These are phyloP conservation scores for Trifolium pratense DNA, from an alignment of 306 rosid species.

Conservation along the genomic window DNA sequence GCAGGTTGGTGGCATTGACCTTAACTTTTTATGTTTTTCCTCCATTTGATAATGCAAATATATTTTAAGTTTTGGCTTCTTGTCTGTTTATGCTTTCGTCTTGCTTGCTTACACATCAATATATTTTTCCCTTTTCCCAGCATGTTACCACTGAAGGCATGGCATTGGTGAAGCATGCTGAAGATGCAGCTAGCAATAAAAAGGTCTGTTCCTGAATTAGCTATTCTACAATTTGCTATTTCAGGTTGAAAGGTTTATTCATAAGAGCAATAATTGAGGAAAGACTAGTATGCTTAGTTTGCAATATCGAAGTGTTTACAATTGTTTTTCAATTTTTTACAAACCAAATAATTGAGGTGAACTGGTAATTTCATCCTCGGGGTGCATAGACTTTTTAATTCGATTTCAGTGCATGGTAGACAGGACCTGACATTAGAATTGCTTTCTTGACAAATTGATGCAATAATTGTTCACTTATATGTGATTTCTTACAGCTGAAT, in stretches of 20 bases:
- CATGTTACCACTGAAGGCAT: slow-evolving; percentile 95
- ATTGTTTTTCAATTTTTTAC: slow-evolving; percentile 1
- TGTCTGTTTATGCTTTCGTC: slow-evolving; percentile 14
- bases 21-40: slow-evolving; percentile 28
- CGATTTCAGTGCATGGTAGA: not conserved
- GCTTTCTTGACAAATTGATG: slow-evolving; percentile 13
- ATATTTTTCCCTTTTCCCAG: slow-evolving; percentile 52
- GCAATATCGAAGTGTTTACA: slow-evolving; percentile 13
- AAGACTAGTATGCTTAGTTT: slow-evolving; percentile 22
- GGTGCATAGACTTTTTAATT: not conserved
- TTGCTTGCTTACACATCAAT: slow-evolving; percentile 20
- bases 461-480: slow-evolving; percentile 21
- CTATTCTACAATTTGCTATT: slow-evolving; percentile 33
- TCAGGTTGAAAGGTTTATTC: slow-evolving; percentile 32
- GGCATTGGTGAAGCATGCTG: slow-evolving; percentile 93
- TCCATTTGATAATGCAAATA: slow-evolving; percentile 1
- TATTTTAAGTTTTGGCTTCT: slow-evolving; percentile 1
- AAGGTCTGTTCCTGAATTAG: slow-evolving; percentile 58
- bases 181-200: slow-evolving; percentile 94
- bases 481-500: slow-evolving; percentile 7
- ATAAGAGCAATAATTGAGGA: slow-evolving; percentile 22
- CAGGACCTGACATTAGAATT: slow-evolving; percentile 28
- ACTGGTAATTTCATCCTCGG: slow-evolving; percentile 11
- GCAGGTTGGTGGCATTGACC: slow-evolving; percentile 63
- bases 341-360: slow-evolving; percentile 1